Evolutionary conservation across 2,329 filamentous ascomycete genomes (phyloP).

Genomic region (Trichoderma arundinaceum): DNA sequence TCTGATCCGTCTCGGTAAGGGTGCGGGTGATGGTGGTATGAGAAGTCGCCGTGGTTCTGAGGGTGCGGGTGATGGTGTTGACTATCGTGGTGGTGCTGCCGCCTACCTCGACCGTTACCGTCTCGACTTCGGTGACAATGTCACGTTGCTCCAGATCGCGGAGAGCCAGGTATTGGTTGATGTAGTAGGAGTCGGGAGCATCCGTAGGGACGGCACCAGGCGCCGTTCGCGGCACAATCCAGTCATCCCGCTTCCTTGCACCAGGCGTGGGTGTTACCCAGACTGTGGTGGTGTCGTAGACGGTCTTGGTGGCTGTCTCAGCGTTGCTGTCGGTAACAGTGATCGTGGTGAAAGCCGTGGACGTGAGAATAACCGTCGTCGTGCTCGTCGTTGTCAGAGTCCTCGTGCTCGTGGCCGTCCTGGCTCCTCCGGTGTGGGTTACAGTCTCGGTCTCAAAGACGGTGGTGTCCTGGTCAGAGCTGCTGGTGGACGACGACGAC

Average conservation of each 20-base stretch:
- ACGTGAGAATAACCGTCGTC: conserved; percentile 39
- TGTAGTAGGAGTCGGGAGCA: conserved; percentile 28
- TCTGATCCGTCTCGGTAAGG: conserved; percentile 44
- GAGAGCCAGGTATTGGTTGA: conserved; percentile 6
- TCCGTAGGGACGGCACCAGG: conserved; percentile 34
- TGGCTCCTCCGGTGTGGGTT: conserved; percentile 35
- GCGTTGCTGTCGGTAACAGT: conserved; percentile 47
- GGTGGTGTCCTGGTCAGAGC: conserved; percentile 39
- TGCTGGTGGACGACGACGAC: conserved; percentile 11
- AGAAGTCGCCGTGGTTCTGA: conserved; percentile 43
- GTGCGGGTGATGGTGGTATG: conserved; percentile 39
- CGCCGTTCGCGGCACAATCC: conserved; percentile 25
- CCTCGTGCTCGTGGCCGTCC: conserved; percentile 39
- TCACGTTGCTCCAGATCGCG: conserved; percentile 45
- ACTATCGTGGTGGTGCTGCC: conserved; percentile 38
- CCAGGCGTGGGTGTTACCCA: conserved; percentile 32
- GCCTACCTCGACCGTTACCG: conserved; percentile 42
- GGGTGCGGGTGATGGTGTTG: conserved; percentile 41
- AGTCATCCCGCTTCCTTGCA: conserved; percentile 14
- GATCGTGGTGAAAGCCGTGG: conserved; percentile 45
- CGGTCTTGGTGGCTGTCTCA: conserved; percentile 45
- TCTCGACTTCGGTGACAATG: conserved; percentile 42
- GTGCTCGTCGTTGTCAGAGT: conserved; percentile 39
- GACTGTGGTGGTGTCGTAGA: conserved; percentile 45
- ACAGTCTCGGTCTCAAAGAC: conserved; percentile 43